Evolutionary conservation across 441 rosid genomes (phyloP).

Genomic region (Erodium chrysanthum): DNA sequence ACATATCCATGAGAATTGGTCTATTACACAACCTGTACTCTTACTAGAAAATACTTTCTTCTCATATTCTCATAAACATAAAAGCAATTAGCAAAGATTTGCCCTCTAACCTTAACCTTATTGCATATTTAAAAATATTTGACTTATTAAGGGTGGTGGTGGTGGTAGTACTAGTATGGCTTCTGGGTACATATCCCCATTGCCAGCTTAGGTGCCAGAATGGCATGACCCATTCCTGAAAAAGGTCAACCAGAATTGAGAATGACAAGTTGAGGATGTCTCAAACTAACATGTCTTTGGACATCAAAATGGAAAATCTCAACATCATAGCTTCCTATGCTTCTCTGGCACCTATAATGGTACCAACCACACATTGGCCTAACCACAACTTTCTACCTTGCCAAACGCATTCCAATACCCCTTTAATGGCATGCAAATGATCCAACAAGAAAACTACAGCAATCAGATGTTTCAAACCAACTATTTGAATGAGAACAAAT

Average conservation of each 20-base stretch:
- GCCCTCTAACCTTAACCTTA: neutral
- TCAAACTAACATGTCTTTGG: neutral
- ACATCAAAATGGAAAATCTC: neutral
- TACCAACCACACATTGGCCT: neutral
- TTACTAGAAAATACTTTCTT: no score
- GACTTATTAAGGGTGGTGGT: neutral
- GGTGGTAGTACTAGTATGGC: neutral
- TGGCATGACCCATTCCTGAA: slow-evolving; percentile 1
- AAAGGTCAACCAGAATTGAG: neutral
- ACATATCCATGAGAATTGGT: no score
- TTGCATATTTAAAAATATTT: neutral
- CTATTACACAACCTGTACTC: no score
- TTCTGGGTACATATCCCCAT: neutral
- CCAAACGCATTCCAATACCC: no score
- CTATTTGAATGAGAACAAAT: neutral
- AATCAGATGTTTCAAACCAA: neutral
- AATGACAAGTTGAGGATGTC: neutral
- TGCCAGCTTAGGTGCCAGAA: neutral
- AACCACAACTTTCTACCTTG: no score
- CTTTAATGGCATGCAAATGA: neutral
- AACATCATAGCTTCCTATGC: neutral
- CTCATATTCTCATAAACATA: no score
- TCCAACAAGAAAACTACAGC: neutral
- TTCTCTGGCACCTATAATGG: neutral
- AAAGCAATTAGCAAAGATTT: no score